Conservation (phyloP, 2,329 filamentous ascomycete species). For the Arthrinium puccinioides region DNA sequence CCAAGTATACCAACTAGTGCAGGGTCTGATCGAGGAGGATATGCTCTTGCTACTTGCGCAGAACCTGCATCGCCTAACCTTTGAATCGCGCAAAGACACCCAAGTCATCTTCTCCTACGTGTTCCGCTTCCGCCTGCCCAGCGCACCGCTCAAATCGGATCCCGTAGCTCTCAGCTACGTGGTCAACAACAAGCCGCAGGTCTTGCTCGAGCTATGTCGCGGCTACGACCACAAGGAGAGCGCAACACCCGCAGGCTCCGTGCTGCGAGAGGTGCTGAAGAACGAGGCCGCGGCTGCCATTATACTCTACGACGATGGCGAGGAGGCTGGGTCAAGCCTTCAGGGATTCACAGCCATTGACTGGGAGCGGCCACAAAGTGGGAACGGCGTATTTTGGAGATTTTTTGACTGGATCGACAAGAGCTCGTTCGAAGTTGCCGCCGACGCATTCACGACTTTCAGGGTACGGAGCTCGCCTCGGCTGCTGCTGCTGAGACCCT, state of each 20-base stretch:
- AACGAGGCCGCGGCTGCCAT: conserved; percentile 86
- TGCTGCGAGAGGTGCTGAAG: conserved; percentile 81
- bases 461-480: conserved; percentile 50
- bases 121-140: conserved; percentile 76
- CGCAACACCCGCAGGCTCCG: conserved; percentile 83
- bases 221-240: conserved; percentile 89
- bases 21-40: conserved; percentile 80
- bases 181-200: conserved; percentile 76
- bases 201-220: conserved; percentile 80
- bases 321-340: conserved; percentile 60
- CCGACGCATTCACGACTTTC: conserved; percentile 96
- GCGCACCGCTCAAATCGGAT: conserved; percentile 60
- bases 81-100: conserved; percentile 92
- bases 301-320: conserved; percentile 85
- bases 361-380: conserved; percentile 65
- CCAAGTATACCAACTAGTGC: conserved; percentile 79
- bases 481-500: too few species aligned
- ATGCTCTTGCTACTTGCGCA: conserved; percentile 77
- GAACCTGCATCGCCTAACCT: conserved; percentile 78
- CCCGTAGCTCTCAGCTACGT: conserved; percentile 85
- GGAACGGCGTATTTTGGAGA: conserved; percentile 86
- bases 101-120: conserved; percentile 95
- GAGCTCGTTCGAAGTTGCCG: conserved; percentile 91
- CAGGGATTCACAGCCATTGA: conserved; percentile 74
- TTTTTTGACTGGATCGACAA: conserved; percentile 98